Evolutionary conservation across 768 basidiomycete genomes (phyloP), one percentile per base, ranked within the genome.

Genomic region (Podaxis sp.): DNA sequence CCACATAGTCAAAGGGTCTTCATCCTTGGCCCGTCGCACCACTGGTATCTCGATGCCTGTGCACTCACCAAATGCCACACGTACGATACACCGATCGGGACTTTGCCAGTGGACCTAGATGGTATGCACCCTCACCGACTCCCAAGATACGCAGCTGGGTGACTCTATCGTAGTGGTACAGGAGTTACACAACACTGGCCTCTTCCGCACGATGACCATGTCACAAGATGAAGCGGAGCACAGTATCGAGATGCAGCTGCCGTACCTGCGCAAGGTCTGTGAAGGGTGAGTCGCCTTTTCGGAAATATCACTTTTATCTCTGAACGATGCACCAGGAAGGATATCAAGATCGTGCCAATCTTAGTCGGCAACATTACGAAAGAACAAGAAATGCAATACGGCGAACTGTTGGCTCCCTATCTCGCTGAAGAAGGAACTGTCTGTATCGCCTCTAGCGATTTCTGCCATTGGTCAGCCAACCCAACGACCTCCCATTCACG

Each of bases 171-270:
- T 24, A 96, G 95, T 86, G 1, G 87, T 91, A 62, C 72, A 78
- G 6, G 84, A 91, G 67, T 80, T 96, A 22, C 76, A 78, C 30
- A 76, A 74, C 2, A 91, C 90, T 0, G 86, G 86, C 1, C 76
- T 86, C 58, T 99, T 99, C 67, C 80, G 83, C 40, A 76, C 80
- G 10, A 88, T 99, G 85, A 77, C 76, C 17, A 66, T 81, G 2
- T 68, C 76, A 1, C 87, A 86, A 2, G 97, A 99, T 71, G 95
- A 95, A 74, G 93, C 89, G 30, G 97, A 99, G 70, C 97, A 99
- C 73, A 96, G 93, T 71, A 86, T 99, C 59, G 97, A 99, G 77
- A 96, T 99, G 93, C 96, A 99, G 69, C 82, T 99, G 17, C 95
- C 96, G 4, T 96, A 93, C 73, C 78, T 97, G 46, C 84, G 91